Evolutionary conservation across 768 basidiomycete genomes (phyloP).

Genomic region (Phaffia australis): DNA sequence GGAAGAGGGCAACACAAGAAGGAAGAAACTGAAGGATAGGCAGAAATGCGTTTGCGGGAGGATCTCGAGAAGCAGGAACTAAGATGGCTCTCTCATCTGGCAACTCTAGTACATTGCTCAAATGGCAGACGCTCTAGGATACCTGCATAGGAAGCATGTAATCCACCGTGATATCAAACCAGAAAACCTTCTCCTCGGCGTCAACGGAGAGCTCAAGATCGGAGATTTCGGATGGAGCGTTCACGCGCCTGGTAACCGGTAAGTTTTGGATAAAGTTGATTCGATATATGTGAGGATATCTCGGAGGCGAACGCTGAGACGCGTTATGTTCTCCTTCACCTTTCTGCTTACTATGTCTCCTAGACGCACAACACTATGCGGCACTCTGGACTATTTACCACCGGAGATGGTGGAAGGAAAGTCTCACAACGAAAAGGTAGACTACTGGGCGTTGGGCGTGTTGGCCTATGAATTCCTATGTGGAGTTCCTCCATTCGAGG

Average conservation of each 20-base stretch:
- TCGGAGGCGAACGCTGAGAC: neutral
- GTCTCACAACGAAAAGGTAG: constrained; percentile 81
- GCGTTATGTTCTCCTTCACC: neutral
- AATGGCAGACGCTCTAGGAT: constrained; percentile 90
- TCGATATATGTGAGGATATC: neutral
- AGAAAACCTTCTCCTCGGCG: constrained; percentile 66
- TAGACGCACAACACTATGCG: constrained; percentile 74
- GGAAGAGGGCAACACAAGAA: too few relatives aligned
- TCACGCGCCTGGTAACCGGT: constrained; percentile 79
- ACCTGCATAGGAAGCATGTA: constrained; percentile 89
- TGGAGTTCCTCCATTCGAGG: constrained; percentile 78
- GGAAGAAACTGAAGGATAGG: too few relatives aligned
- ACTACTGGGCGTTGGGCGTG: constrained; percentile 96
- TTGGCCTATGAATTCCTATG: constrained; percentile 87
- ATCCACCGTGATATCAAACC: constrained; percentile 99
- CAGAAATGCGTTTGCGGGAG: neutral
- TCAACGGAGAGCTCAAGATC: constrained; percentile 95
- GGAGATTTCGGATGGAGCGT: constrained; percentile 99
- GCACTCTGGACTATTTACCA: constrained; percentile 90
- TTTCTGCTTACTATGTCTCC: neutral
- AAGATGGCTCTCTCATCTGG: neutral
- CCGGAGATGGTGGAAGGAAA: constrained; percentile 96
- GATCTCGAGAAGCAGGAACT: neutral
- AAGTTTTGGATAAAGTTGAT: neutral
- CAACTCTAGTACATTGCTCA: constrained; percentile 72